Evolutionary conservation across 352 stramenopile genomes (phyloP), one percentile per base, ranked within the genome.

Genomic region (Phytophthora hybrid): DNA sequence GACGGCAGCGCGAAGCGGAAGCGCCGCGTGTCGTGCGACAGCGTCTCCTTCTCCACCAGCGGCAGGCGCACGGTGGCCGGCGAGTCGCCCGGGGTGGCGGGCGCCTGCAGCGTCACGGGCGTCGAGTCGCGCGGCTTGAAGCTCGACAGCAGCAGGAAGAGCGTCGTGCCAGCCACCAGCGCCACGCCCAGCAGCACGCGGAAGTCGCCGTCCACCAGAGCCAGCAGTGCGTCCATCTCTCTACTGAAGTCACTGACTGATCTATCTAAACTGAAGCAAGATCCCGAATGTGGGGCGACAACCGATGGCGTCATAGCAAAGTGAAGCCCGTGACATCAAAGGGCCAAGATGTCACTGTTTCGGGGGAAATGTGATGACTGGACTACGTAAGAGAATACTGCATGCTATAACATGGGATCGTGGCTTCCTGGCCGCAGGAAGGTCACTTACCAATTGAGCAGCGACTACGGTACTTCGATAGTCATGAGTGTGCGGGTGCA

Each of bases 11-110:
- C 92, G 77, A 99, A 98, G 55, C 95, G 97, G 74, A 98, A 98
- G 76, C 88, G 87, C n/a, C 93, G 85, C 47, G 94, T 98, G 80
- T 99, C 95, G 74, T 98, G 95, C 31, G 90, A 98, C 13, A 99
- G 68, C 19, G 53, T 77, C 70, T 98, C 92, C 76, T 98, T 98
- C 62, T 97, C 88, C 3, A 98, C 77, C 10, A 99, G 84, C 23
- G 87, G 82, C 69, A 96, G 59, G n/a, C 85, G 78, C 37, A 95
- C 88, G 1, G 82, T 84, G 0, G 68, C 63, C 8, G 76, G 77
- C 11, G 75, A 63, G 59, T 74, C 69, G 29, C 74, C 77, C n/a
- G 73, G 67, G 5, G 79, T 80, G 19, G 71, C 71, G 19, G 76
- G 60, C 5, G 84, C 56, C 64, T 91, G 78, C 59, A 94, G 74